Evolutionary conservation across 257 asterid genomes (phyloP).

Genomic region (Solanum virginianum): DNA sequence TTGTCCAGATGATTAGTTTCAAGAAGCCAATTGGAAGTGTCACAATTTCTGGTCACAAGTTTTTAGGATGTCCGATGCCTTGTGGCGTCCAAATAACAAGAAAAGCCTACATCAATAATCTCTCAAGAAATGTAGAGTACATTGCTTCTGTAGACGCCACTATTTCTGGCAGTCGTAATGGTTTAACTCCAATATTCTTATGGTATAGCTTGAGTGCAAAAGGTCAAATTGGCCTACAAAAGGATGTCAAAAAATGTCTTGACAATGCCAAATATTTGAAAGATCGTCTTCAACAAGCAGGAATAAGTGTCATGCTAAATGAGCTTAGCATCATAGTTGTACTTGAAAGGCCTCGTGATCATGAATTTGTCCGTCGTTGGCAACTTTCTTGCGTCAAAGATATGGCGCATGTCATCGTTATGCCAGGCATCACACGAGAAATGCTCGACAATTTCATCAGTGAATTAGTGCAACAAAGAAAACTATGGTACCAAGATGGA

Average conservation of each 20-base stretch:
- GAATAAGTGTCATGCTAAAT: conserved; percentile 9
- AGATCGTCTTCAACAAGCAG: conserved; percentile 2
- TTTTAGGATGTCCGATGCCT: conserved; percentile 19
- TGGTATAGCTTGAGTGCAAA: conserved; percentile 13
- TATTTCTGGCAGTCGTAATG: conserved; percentile 15
- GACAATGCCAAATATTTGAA: conserved; percentile 5
- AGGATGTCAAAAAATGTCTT: conserved; percentile 2
- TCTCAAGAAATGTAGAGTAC: conserved; percentile 8
- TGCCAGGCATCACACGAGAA: conserved; percentile 10
- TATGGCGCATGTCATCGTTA: conserved; percentile 9
- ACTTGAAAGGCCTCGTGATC: not conserved
- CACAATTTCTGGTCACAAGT: conserved; percentile 4
- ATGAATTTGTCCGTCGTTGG: not conserved
- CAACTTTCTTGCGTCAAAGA: not conserved
- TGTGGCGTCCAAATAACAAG: conserved; percentile 13
- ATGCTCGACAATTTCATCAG: not conserved
- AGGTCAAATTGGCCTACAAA: conserved; percentile 1
- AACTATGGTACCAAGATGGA: not conserved
- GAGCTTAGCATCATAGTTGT: conserved; percentile 2
- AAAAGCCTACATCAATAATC: not conserved
- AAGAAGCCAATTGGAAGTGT: conserved; percentile 16
- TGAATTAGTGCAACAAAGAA: not conserved
- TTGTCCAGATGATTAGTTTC: conserved; percentile 1
- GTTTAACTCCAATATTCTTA: conserved; percentile 8
- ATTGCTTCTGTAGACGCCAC: conserved; percentile 14